These are phyloP conservation scores for Chrysoporthe cubensis DNA, from an alignment of 2,329 filamentous ascomycete species.

Conservation along the genomic window DNA sequence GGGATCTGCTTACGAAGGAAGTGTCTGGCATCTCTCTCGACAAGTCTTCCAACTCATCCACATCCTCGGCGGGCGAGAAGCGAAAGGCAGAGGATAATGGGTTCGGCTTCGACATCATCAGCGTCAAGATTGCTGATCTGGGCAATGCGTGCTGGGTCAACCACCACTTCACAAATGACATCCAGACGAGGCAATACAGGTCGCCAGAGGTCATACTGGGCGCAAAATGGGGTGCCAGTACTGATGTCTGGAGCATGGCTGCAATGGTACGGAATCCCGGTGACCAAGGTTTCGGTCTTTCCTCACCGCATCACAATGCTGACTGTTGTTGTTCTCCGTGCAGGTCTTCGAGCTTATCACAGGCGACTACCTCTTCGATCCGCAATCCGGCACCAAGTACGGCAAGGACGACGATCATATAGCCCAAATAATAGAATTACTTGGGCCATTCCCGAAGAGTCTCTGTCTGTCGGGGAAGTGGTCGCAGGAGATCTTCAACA, in stretches of 20 bases:
- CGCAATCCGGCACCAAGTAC: constrained; percentile 97
- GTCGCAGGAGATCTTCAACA: constrained; percentile 98
- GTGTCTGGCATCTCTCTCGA: constrained; percentile 94
- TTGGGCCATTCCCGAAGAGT: constrained; percentile 90
- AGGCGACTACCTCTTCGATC: constrained; percentile 97
- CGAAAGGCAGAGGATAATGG: constrained; percentile 59
- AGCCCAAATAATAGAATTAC: constrained; percentile 95
- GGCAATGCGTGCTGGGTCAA: constrained; percentile 99
- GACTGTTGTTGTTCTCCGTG: constrained; percentile 40
- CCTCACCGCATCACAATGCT: constrained; percentile 48
- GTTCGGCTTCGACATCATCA: constrained; percentile 74
- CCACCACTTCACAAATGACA: constrained; percentile 99
- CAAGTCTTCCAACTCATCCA: constrained; percentile 58
- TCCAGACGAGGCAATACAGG: constrained; percentile 95
- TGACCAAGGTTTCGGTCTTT: constrained; percentile 49
- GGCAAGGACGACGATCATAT: constrained; percentile 99
- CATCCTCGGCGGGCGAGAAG: constrained; percentile 64
- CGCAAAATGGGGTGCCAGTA: constrained; percentile 98
- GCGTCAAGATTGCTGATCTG: constrained; percentile 97
- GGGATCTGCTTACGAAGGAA: constrained; percentile 87
- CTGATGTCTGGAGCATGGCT: constrained; percentile 99
- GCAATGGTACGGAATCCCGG: constrained; percentile 74
- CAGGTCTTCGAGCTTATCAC: constrained; percentile 98
- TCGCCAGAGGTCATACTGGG: constrained; percentile 97
- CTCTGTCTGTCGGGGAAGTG: constrained; percentile 93